Base-by-base conservation (phyloP, 163 green algal genomes). In the Scenedesmus sp. region DNA sequence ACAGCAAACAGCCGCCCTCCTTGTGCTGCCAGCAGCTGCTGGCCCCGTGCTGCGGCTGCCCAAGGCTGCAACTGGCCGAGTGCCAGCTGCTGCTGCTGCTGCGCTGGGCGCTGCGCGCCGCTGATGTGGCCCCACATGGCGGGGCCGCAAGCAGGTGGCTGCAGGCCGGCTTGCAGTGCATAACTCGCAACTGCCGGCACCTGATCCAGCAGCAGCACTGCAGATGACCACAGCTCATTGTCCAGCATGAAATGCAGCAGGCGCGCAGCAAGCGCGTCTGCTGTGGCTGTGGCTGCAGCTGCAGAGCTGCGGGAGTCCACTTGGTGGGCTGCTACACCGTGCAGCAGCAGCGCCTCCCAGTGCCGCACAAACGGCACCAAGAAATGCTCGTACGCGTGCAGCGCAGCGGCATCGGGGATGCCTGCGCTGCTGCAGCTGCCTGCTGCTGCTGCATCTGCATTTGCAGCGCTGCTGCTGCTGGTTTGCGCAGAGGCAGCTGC, bases 371-470 rank as follows among this genome's bases (percentile, higher is more conserved):
- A 64, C 0, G 86, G 86, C 67, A 84, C 34, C 18, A 90, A 10
- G 86, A 83, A 90, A n/a, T 90, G 86, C 86, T 90, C 67, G 16
- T 84, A 90, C 6, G 86, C 54, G 54, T 76, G 84, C 84, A 89
- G 26, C 12, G 67, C 52, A n/a, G 86, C 86, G n/a, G 86, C 86
- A 66, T 85, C n/a, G 5, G n/a, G 54, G 2, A 9, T 4, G 26
- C 15, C 4, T 79, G 62, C 52, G 79, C 82, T 88, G 13, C 82
- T 52, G 59, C 12, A 59, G 60, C 62, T 56, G 34, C 84, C 34
- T 57, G 60, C 84, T 79, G 84, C 84, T 77, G 84, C 84, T 77
- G 84, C 74, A 5, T 85, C 46, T 6, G 55, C 54, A 62, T 13
- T 34, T 64, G 81, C 81, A 62, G 81, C 18, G 81, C 81, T 86